phyloP scores from a whole-genome alignment of 164 flowering plant species.

The Macadamia integrifolia region DNA sequence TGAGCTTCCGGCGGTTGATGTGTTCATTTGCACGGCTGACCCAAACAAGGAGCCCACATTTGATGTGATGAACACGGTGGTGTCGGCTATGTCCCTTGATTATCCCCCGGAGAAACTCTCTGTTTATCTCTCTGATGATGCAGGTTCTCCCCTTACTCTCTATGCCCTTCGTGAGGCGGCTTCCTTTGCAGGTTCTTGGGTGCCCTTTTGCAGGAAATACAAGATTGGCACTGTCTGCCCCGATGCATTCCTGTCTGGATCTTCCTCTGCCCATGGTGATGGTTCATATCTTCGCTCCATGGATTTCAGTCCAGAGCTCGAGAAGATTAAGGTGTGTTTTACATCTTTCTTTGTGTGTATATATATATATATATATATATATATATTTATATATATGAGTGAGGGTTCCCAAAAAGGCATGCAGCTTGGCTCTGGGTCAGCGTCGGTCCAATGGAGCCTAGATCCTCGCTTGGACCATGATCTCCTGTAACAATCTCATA shows the following conservation, averaged over 20 bases:
- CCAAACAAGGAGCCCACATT: conserved; percentile 22
- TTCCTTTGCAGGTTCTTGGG: conserved; percentile 17
- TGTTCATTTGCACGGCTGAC: conserved; percentile 25
- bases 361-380: too few relatives aligned
- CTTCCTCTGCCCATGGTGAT: background rate
- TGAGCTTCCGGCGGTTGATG: conserved; percentile 16
- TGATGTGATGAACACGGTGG: conserved; percentile 21
- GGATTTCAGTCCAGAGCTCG: background rate
- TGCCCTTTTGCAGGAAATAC: conserved; percentile 23
- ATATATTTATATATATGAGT: too few relatives aligned
- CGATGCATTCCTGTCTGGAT: conserved; percentile 4
- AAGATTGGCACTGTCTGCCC: conserved; percentile 12
- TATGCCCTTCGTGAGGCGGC: conserved; percentile 19
- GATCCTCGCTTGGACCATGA: too few relatives aligned
- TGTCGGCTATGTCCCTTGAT: conserved; percentile 22
- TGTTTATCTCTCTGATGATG: conserved; percentile 29
- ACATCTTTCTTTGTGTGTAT: background rate
- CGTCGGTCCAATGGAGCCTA: too few relatives aligned
- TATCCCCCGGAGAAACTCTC: conserved; percentile 23
- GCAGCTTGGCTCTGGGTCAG: too few relatives aligned
- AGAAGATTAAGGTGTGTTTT: background rate
- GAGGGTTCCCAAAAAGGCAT: too few relatives aligned
- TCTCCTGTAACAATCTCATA: too few relatives aligned
- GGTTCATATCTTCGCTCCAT: background rate
- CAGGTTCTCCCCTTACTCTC: conserved; percentile 15